Base-by-base conservation (phyloP, 1,284 basidiomycete species). In the Apiotrichum siamense region DNA sequence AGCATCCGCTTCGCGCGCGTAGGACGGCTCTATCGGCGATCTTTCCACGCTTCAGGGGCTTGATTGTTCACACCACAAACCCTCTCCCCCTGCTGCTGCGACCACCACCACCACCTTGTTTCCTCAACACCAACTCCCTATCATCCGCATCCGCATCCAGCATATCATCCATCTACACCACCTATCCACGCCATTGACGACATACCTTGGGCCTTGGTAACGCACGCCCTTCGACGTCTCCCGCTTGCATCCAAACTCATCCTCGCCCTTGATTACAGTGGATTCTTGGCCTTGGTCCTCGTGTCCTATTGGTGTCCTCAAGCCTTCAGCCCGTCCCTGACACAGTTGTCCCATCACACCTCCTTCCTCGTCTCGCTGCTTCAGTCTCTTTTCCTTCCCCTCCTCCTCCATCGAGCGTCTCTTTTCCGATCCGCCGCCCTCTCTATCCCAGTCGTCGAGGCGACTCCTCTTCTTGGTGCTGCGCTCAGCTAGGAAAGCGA, bases 401-500 rank as follows among this genome's bases (percentile, higher is more conserved):
- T 7, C 18, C n/a, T 21, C 36, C 20, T 4, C 21, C 20, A 7
- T 20, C 36, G n/a, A 9, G 7, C 12, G n/a, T 42, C 18, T 5
- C 12, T 31, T 26, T 15, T 9, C n/a, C 41, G 18, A 20, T 3
- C 20, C 18, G 4, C 15, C 18, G 7, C 10, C 29, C 29, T 3
- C 18, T 4, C 15, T 26, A 44, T 7, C 35, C 20, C 35, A 23
- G 21, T 29, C 24, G 24, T 32, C 21, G 45, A 36, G 36, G 29
- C 46, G 31, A 20, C 12, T 15, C 7, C 10, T 24, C 35, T 7
- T 24, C 37, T 41, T 23, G 38, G 29, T 47, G 46, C 23, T 40
- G 36, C 29, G 38, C 41, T 32, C 39, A 31, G 39, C 39, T 40
- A 36, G 51, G 31, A 42, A 31, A 53, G 33, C 49, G 49, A 50